Conservation (phyloP, 225 moss, liverwort and hornwort species). For the Bryum argenteum region DNA sequence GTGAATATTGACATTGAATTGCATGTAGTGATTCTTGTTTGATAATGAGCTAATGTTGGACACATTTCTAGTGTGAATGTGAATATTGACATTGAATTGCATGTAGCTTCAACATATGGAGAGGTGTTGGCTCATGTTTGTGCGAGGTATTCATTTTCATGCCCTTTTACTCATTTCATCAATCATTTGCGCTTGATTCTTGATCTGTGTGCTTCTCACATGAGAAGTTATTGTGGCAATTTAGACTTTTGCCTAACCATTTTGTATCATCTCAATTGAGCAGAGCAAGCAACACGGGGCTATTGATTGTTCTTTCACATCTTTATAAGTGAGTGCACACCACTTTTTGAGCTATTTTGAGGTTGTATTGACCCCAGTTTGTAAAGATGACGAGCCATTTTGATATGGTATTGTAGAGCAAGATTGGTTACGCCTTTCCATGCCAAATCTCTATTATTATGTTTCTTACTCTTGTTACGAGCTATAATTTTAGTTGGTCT, state of each 20-base stretch:
- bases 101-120: slow-evolving; percentile 49
- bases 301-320: slow-evolving; percentile 47
- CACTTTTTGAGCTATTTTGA: neutral
- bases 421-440: too few relatives aligned
- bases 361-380: slow-evolving; percentile 1
- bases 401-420: too few relatives aligned
- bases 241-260: too few relatives aligned
- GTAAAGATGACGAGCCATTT: too few relatives aligned
- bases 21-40: too few relatives aligned
- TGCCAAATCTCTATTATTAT: too few relatives aligned
- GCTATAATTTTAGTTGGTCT: too few relatives aligned
- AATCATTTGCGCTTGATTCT: neutral
- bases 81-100: slow-evolving; percentile 5
- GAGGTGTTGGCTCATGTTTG: slow-evolving; percentile 43
- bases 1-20: slow-evolving; percentile 4
- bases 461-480: too few relatives aligned
- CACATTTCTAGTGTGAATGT: slow-evolving; percentile 16
- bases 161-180: slow-evolving; percentile 13
- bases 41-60: neutral
- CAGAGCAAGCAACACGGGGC: slow-evolving; percentile 53
- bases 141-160: slow-evolving; percentile 34
- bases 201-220: too few relatives aligned
- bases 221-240: too few relatives aligned
- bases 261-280: slow-evolving; percentile 11
- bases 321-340: slow-evolving; percentile 35